These are phyloP conservation scores for Periconia macrospinosa DNA, from an alignment of 2,329 filamentous ascomycete genomes.

Conservation along the genomic window DNA sequence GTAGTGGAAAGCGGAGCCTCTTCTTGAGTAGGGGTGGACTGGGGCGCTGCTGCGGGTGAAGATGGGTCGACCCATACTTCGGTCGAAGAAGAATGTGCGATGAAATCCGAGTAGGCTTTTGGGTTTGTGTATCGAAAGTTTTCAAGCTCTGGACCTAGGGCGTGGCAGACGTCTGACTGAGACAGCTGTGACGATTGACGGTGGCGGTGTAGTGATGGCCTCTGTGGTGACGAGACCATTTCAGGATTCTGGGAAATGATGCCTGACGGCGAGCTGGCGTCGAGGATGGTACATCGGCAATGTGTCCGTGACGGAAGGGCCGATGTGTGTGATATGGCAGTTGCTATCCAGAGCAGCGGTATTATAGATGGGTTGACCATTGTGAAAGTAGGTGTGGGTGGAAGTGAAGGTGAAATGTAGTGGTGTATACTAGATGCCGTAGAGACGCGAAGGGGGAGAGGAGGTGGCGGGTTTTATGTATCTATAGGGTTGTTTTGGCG, in stretches of 20 bases:
- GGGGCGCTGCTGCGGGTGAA: not conserved
- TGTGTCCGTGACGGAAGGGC: constrained; percentile 29
- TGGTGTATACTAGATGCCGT: not conserved
- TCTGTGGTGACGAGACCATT: constrained; percentile 19
- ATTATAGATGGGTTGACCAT: constrained; percentile 4
- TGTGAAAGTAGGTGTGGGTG: not conserved
- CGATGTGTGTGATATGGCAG: constrained; percentile 12
- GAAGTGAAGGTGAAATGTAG: not conserved
- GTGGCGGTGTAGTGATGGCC: constrained; percentile 18
- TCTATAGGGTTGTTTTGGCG: not conserved
- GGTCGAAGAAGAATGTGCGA: constrained; percentile 7
- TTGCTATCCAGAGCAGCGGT: constrained; percentile 1
- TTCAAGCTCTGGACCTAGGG: constrained; percentile 30
- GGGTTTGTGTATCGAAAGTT: constrained; percentile 25
- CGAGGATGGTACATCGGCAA: constrained; percentile 32
- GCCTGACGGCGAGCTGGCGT: constrained; percentile 9
- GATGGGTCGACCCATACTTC: not conserved
- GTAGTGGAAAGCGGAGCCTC: constrained; percentile 22
- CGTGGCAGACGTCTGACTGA: constrained; percentile 21
- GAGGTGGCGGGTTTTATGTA: not conserved
- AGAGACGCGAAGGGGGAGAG: too few relatives aligned
- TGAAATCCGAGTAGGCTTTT: constrained; percentile 28
- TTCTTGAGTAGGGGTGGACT: constrained; percentile 5
- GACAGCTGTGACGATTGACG: constrained; percentile 9
- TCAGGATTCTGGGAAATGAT: constrained; percentile 2